These are phyloP conservation scores for Fusarium torulosum DNA, from an alignment of 2,329 filamentous ascomycete genomes.

Conservation along the genomic window DNA sequence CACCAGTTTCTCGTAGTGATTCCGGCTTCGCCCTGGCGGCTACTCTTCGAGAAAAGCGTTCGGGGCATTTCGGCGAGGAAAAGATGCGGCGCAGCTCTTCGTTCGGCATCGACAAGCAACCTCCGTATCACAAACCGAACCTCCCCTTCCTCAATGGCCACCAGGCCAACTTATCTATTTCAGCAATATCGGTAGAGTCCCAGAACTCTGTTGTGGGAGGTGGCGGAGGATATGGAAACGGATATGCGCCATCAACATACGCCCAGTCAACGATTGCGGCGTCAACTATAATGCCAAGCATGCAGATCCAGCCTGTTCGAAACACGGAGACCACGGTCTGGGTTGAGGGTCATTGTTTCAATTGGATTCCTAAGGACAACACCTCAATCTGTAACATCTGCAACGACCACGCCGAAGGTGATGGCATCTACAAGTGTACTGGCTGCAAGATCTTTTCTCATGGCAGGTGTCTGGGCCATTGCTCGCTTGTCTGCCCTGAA, in stretches of 20 bases:
- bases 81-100: conserved; percentile 91
- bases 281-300: conserved; percentile 87
- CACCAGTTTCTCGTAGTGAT: conserved; percentile 88
- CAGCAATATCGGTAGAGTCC: conserved; percentile 71
- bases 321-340: conserved; percentile 85
- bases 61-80: conserved; percentile 87
- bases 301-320: conserved; percentile 81
- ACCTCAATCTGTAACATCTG: conserved; percentile 77
- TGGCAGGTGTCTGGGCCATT: conserved; percentile 70
- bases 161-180: conserved; percentile 69
- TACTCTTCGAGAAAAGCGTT: conserved; percentile 92
- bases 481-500: conserved; percentile 72
- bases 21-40: conserved; percentile 89
- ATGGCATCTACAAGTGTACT: conserved; percentile 80
- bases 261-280: conserved; percentile 88
- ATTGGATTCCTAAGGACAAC: conserved; percentile 71
- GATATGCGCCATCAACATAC: conserved; percentile 86
- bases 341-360: conserved; percentile 87
- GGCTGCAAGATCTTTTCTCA: conserved; percentile 72
- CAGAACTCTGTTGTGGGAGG: conserved; percentile 74
- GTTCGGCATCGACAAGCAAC: conserved; percentile 81
- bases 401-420: conserved; percentile 77
- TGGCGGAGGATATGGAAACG: conserved; percentile 55
- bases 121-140: conserved; percentile 75
- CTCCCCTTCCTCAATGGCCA: conserved; percentile 79